Evolutionary conservation across 257 asterid genomes (phyloP).

Genomic region (Solanum corneliomulleri): DNA sequence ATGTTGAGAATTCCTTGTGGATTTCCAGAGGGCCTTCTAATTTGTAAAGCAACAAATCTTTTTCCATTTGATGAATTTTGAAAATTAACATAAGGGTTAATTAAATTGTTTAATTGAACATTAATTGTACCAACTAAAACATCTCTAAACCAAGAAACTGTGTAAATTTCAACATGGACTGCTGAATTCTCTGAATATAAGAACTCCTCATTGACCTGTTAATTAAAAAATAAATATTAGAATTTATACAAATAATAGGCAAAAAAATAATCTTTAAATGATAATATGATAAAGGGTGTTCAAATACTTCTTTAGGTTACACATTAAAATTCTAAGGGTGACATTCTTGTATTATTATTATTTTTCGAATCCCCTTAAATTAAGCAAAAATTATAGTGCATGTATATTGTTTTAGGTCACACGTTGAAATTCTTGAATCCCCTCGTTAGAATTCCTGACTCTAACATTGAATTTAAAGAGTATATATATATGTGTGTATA

Average conservation of each 20-base stretch:
- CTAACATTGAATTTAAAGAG: not conserved
- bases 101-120: conserved; percentile 9
- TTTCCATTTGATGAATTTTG: not conserved
- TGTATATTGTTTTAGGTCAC: not conserved
- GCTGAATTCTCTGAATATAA: conserved; percentile 34
- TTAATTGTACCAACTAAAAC: conserved; percentile 15
- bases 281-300: not conserved
- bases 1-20: conserved; percentile 67
- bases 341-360: not conserved
- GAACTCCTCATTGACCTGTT: conserved; percentile 30
- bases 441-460: not conserved
- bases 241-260: not conserved
- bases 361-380: not conserved
- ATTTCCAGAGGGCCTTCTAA: conserved; percentile 57
- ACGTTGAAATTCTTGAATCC: not conserved
- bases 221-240: not conserved
- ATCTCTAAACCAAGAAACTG: conserved; percentile 21
- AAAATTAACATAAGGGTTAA: not conserved
- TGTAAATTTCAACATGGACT: conserved; percentile 18
- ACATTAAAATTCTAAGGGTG: not conserved
- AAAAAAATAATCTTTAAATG: not conserved
- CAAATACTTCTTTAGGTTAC: not conserved
- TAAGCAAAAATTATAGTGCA: not conserved
- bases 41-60: conserved; percentile 52
- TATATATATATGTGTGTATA: not conserved